Conservation (phyloP, 371 early-diverging fungal species). For the Rhizomucor pusillus region DNA sequence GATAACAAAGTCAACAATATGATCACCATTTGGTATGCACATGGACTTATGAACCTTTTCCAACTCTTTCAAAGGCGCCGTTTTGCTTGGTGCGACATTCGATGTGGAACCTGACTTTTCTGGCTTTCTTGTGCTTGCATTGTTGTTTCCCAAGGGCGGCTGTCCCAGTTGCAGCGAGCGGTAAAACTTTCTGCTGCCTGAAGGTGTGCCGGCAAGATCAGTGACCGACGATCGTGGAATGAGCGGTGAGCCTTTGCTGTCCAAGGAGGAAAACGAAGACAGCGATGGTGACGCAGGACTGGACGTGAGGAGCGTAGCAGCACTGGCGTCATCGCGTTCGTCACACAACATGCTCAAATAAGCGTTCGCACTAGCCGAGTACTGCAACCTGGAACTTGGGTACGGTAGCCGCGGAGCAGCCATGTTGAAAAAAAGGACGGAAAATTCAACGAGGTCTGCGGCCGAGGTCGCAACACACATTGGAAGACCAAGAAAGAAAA, state of each 20-base stretch:
- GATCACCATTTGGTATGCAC: neutral
- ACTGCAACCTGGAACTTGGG: too few species aligned
- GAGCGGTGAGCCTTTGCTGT: neutral
- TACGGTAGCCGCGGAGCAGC: too few species aligned
- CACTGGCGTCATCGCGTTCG: neutral
- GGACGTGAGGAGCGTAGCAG: neutral
- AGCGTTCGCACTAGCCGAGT: too few species aligned
- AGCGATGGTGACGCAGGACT: too few species aligned
- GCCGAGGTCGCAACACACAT: too few species aligned
- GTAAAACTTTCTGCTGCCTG: neutral
- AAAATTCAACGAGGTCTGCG: too few species aligned
- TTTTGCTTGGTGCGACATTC: neutral
- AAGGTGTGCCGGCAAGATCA: neutral
- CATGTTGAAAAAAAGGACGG: too few species aligned
- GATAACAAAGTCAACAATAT: neutral
- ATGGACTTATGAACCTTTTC: neutral
- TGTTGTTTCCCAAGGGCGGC: neutral
- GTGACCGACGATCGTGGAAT: neutral
- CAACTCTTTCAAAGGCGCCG: conserved; percentile 5
- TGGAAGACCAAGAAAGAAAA: too few species aligned
- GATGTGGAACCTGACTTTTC: neutral
- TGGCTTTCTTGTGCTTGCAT: neutral
- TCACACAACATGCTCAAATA: neutral
- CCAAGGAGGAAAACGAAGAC: neutral
- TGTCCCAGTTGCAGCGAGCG: neutral